Evolutionary conservation across 345 rosid species (phyloP).

Genomic region (Salix suchowensis): DNA sequence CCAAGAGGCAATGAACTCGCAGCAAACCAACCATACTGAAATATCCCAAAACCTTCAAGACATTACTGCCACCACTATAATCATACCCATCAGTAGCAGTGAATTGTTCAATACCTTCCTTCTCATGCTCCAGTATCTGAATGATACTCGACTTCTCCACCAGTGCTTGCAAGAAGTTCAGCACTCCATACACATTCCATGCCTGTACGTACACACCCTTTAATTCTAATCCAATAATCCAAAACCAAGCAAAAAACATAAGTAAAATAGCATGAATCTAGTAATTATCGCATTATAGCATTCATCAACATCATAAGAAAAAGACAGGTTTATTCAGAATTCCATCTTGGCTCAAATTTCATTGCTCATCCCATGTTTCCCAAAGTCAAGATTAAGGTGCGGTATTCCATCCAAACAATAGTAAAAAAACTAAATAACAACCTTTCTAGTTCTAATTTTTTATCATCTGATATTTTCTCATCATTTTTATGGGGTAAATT

Average conservation of each 20-base stretch:
- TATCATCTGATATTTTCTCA: neutral
- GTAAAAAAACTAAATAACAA: neutral
- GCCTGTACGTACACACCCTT: neutral
- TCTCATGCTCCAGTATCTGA: conserved; percentile 37
- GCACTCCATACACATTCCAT: neutral
- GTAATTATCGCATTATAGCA: neutral
- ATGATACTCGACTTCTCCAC: neutral
- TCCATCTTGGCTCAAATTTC: neutral
- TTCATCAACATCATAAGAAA: too few species aligned
- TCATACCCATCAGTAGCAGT: conserved; percentile 97
- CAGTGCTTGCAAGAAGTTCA: neutral
- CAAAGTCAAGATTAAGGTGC: neutral
- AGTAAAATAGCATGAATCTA: neutral
- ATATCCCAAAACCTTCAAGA: conserved; percentile 91
- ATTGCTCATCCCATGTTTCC: neutral
- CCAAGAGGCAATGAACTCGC: conserved; percentile 92
- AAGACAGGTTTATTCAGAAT: neutral
- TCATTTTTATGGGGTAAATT: neutral
- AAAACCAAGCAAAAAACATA: too few species aligned
- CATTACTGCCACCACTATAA: conserved; percentile 93
- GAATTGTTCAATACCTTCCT: conserved; percentile 86
- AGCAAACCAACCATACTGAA: conserved; percentile 96
- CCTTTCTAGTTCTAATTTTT: neutral
- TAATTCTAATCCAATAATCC: neutral
- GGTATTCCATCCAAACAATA: neutral